These are phyloP conservation scores for Dacryopinax primogenitus DNA, from an alignment of 768 basidiomycete genomes.

Conservation along the genomic window DNA sequence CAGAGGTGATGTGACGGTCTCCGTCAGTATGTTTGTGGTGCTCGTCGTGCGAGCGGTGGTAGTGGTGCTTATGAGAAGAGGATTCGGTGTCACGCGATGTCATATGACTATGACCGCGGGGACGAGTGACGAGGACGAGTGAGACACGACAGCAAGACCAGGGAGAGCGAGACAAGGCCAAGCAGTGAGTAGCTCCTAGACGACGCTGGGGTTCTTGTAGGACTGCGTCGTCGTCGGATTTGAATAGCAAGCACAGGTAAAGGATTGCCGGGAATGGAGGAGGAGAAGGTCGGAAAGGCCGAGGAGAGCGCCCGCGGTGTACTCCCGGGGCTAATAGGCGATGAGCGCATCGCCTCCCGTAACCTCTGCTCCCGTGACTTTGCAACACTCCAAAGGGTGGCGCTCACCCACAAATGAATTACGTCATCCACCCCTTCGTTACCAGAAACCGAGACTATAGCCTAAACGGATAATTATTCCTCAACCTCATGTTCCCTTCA, in stretches of 20 bases:
- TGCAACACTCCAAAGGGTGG: not conserved
- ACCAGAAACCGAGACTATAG: too few relatives aligned
- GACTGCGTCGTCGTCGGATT: too few relatives aligned
- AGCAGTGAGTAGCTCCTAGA: not conserved
- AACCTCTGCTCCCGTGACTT: constrained; percentile 1
- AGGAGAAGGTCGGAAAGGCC: not conserved
- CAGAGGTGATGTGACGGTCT: not conserved
- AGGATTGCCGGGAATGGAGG: not conserved
- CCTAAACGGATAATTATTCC: too few relatives aligned
- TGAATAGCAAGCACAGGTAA: too few relatives aligned
- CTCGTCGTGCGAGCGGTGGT: constrained; percentile 5
- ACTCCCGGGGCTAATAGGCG: not conserved
- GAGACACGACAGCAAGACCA: too few relatives aligned
- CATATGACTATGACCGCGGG: not conserved
- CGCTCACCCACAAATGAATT: not conserved
- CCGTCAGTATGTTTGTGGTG: not conserved
- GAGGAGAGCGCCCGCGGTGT: not conserved
- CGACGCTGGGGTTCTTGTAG: not conserved
- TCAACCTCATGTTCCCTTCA: too few relatives aligned
- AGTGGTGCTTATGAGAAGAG: not conserved
- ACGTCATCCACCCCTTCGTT: not conserved
- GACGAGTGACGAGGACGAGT: not conserved
- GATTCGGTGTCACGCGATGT: not conserved
- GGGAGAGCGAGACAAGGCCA: not conserved
- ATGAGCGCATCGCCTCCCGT: constrained; percentile 8